Conservation (phyloP, 208 protist species). For the Vickermania spadyakhi region DNA sequence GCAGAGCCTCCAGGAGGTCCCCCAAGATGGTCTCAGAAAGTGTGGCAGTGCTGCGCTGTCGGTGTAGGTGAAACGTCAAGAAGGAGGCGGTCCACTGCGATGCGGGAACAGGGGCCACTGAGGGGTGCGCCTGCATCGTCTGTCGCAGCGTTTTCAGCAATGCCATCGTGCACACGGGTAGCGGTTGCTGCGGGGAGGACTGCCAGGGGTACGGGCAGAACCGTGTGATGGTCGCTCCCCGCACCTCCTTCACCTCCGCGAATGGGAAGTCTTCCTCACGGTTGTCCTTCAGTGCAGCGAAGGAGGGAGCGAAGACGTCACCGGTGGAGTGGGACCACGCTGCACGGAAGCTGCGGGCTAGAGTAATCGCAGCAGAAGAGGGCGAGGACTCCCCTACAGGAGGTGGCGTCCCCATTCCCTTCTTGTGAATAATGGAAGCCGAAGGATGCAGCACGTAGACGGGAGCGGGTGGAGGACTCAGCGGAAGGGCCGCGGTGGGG, state of each 20-base stretch:
- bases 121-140: background rate
- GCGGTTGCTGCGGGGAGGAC: constrained; percentile 19
- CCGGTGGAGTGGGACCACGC: constrained; percentile 30
- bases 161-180: constrained; percentile 45
- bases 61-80: constrained; percentile 11
- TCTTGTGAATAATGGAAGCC: background rate
- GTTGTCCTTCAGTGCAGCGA: constrained; percentile 63
- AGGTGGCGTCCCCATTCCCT: background rate
- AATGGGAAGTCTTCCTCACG: constrained; percentile 23
- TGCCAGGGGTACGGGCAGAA: constrained; percentile 55
- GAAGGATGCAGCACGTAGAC: background rate
- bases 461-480: background rate
- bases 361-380: constrained; percentile 18
- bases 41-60: constrained; percentile 26
- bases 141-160: constrained; percentile 24
- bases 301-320: constrained; percentile 34
- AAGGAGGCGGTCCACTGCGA: background rate
- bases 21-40: constrained; percentile 62
- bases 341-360: constrained; percentile 56
- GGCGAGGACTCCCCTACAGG: background rate
- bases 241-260: constrained; percentile 36
- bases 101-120: background rate
- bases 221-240: constrained; percentile 24
- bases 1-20: constrained; percentile 19
- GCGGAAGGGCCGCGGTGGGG: too few relatives aligned